Evolutionary conservation across 352 stramenopile genomes (phyloP).

Genomic region (Phytophthora sp.): DNA sequence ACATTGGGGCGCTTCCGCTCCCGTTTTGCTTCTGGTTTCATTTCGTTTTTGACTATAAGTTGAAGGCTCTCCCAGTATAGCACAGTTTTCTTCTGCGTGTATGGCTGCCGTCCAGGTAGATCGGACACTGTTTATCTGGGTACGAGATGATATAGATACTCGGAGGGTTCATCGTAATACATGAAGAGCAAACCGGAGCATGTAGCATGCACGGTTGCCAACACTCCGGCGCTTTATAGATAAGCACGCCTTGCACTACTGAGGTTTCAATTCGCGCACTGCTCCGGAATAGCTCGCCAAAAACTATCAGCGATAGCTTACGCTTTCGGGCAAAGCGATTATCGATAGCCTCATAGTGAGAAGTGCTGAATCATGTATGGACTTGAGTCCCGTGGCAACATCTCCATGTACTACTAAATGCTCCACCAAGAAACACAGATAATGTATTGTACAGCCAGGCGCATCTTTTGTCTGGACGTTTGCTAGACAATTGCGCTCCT

Average conservation of each 20-base stretch:
- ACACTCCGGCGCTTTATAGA: background rate
- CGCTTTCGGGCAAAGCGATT: background rate
- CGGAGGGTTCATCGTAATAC: background rate
- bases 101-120: background rate
- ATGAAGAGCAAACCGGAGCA: background rate
- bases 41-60: background rate
- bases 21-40: background rate
- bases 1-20: background rate
- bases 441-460: background rate
- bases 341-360: background rate
- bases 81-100: background rate
- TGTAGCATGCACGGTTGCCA: background rate
- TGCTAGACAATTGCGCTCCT: background rate
- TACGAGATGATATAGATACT: background rate
- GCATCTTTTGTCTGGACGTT: no score
- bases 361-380: background rate
- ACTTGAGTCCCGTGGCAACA: background rate
- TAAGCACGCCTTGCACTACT: no score
- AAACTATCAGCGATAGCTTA: no score
- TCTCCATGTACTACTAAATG: no score
- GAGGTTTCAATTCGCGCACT: no score
- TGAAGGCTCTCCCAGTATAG: background rate
- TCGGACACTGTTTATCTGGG: background rate
- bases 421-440: background rate
- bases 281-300: no score